Conservation (phyloP, 805 yeast genomes). For the Suhomyces pyralidae region DNA sequence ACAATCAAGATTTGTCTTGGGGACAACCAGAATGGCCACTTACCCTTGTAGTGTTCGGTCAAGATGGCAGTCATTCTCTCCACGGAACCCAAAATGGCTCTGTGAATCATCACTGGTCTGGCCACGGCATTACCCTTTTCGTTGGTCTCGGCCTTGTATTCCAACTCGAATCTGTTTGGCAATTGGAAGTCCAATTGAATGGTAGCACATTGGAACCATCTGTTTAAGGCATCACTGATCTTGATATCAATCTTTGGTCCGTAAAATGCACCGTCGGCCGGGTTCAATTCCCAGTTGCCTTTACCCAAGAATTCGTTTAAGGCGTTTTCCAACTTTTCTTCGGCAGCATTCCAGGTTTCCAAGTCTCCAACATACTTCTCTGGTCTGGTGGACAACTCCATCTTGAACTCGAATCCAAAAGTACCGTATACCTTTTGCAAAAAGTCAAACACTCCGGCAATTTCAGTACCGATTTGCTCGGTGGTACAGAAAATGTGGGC, state of each 20-base stretch:
- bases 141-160: conserved; percentile 65
- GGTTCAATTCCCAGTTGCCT: conserved; percentile 89
- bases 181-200: conserved; percentile 98
- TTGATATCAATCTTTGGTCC: conserved; percentile 96
- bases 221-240: conserved; percentile 88
- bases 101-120: conserved; percentile 98
- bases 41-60: conserved; percentile 97
- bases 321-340: conserved; percentile 75
- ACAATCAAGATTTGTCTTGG: conserved; percentile 96
- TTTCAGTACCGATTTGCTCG: conserved; percentile 86
- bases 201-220: conserved; percentile 99
- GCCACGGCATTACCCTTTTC: conserved; percentile 55
- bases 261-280: conserved; percentile 96
- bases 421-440: conserved; percentile 81
- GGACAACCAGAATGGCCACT: conserved; percentile 99
- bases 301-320: conserved; percentile 73
- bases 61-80: conserved; percentile 99
- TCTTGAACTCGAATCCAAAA: conserved; percentile 91
- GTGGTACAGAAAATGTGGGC: conserved; percentile 96
- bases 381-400: conserved; percentile 97
- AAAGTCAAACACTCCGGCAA: conserved; percentile 80
- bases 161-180: conserved; percentile 89
- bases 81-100: conserved; percentile 97
- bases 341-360: conserved; percentile 93
- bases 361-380: conserved; percentile 93